phyloP scores from a whole-genome alignment of 805 yeast species.

The Candida anglica region DNA sequence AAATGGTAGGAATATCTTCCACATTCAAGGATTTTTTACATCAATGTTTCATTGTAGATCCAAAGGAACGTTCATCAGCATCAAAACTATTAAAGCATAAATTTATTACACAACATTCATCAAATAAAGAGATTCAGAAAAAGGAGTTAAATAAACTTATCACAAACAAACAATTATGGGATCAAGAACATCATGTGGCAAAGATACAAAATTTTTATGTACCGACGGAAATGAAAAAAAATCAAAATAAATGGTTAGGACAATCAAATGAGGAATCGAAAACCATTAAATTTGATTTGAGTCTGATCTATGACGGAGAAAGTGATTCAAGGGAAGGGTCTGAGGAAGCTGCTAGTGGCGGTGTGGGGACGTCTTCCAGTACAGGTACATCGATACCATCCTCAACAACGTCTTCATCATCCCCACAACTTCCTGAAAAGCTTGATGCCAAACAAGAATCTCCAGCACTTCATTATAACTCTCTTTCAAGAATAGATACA shows the following conservation, averaged over 20 bases:
- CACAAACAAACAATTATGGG: slow-evolving; percentile 34
- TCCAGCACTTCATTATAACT: slow-evolving; percentile 2
- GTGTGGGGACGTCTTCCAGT: neutral
- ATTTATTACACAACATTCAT: slow-evolving; percentile 19
- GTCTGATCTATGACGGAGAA: slow-evolving; percentile 20
- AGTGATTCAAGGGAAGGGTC: neutral
- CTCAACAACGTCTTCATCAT: neutral
- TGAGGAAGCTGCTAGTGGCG: neutral
- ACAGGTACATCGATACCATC: neutral
- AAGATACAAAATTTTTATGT: slow-evolving; percentile 29
- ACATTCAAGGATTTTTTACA: slow-evolving; percentile 27
- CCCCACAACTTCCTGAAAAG: too few species aligned
- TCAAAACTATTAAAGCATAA: slow-evolving; percentile 27
- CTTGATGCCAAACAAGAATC: neutral
- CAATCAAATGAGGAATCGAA: slow-evolving; percentile 8
- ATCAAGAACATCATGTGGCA: slow-evolving; percentile 31
- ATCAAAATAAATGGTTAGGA: slow-evolving; percentile 27
- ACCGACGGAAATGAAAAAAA: slow-evolving; percentile 32
- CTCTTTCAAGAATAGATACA: slow-evolving; percentile 7
- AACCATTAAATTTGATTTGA: slow-evolving; percentile 32
- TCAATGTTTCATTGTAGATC: slow-evolving; percentile 31
- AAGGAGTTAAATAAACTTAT: slow-evolving; percentile 26
- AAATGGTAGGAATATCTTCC: slow-evolving; percentile 15
- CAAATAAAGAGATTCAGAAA: slow-evolving; percentile 4
- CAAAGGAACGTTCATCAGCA: slow-evolving; percentile 28